Evolutionary conservation across 495 filamentous ascomycete species (phyloP).

Genomic region (Durotheca rogersii): DNA sequence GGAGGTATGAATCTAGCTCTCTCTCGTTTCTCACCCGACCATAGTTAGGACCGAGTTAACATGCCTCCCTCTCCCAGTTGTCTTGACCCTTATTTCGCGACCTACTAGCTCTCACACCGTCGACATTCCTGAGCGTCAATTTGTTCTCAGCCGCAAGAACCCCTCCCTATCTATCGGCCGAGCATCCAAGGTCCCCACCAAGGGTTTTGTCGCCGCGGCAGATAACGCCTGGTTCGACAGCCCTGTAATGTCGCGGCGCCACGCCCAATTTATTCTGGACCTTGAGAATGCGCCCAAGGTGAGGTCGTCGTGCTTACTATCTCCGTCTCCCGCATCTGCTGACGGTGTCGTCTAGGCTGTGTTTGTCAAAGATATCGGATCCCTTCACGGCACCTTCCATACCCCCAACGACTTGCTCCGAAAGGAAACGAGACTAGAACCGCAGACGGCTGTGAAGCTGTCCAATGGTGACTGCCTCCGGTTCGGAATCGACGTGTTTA

Average conservation of each 20-base stretch:
- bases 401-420: slow-evolving; percentile 32
- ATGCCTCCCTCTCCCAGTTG: slow-evolving; percentile 7
- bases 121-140: slow-evolving; percentile 29
- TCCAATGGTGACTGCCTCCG: slow-evolving; percentile 45
- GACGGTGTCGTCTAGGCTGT: slow-evolving; percentile 38
- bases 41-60: background rate
- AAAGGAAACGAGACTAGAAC: slow-evolving; percentile 18
- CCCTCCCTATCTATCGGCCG: slow-evolving; percentile 41
- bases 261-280: slow-evolving; percentile 61
- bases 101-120: slow-evolving; percentile 1
- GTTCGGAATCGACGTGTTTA: slow-evolving; percentile 50
- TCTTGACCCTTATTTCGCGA: slow-evolving; percentile 24
- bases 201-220: slow-evolving; percentile 37
- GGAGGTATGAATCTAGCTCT: slow-evolving; percentile 10
- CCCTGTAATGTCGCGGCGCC: slow-evolving; percentile 76
- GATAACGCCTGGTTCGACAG: slow-evolving; percentile 78
- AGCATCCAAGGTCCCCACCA: slow-evolving; percentile 40
- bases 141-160: slow-evolving; percentile 28
- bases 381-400: slow-evolving; percentile 59
- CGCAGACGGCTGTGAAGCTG: slow-evolving; percentile 10
- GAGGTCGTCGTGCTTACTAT: background rate
- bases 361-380: slow-evolving; percentile 50
- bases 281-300: slow-evolving; percentile 24
- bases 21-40: too few species aligned
- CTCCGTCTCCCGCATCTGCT: slow-evolving; percentile 11